Base-by-base conservation (phyloP, 139 green algal genomes). In the Pycnococcus provasolii region DNA sequence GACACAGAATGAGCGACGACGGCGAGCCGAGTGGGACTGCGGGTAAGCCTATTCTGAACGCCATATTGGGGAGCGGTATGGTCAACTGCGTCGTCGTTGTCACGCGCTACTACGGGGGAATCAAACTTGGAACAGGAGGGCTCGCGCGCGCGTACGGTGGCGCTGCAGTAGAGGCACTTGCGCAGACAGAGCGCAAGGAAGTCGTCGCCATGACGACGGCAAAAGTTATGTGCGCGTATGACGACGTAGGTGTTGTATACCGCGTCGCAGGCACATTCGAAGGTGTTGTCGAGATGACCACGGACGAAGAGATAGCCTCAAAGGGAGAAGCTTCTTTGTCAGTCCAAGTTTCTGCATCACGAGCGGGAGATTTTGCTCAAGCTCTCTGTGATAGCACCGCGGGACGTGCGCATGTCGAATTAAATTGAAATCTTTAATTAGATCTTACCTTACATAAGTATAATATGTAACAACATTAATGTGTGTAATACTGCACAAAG, bases 11-110 rank as follows among this genome's bases (percentile, higher is more conserved):
- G 53, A 85, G 48, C 13, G 90, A 96, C 63, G 90, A 96, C 66
- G 90, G 90, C 0, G 90, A 96, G 73, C 90, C 90, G 0, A 68
- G 76, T 1, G 87, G 89, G 1, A 94, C 85, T 1, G 87, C 89
- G 11, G 89, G 90, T 3, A 62, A 76, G 37, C 90, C 90, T 7
- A 96, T 96, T 1, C 68, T 92, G 42, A 62, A 63, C 0, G 88
- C 87, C 15, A 88, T 96, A n/a, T 77, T 90, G 66, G 82, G 73
- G 0, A 81, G 90, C 51, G 79, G 73, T 0, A 69, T 82, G n/a
- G 68, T 76, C 39, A 52, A 60, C 50, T 61, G 91, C 11, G 73
- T 66, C 15, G 82, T 92, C 15, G 68, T 96, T 13, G 84, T 95
- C 0, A 84, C 26, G 67, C 85, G 88, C n/a, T 85, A 85, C 70